A percentile compares a stretch with the other conserved stretches of the same genome.
Conservation (phyloP, 2,329 filamentous ascomycete species). For the Trichophyton mentagrophytes region DNA sequence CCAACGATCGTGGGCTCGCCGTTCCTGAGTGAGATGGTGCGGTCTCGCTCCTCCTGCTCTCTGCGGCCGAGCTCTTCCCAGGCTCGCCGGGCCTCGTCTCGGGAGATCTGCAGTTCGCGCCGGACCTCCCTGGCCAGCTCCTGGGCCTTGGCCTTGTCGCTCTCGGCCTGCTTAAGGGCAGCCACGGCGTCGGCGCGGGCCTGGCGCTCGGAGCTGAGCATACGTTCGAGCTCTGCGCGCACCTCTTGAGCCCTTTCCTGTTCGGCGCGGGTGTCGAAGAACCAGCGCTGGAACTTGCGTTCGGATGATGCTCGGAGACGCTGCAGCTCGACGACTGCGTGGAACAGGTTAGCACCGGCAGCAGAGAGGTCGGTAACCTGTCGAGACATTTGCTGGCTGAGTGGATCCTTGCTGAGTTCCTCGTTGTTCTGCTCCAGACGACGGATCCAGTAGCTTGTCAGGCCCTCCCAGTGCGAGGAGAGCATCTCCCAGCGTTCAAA, state of each 20-base stretch:
- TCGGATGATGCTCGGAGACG: slow-evolving; percentile 87
- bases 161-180: slow-evolving; percentile 53
- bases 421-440: slow-evolving; percentile 81
- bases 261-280: slow-evolving; percentile 84
- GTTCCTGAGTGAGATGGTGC: slow-evolving; percentile 70
- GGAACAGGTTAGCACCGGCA: slow-evolving; percentile 90
- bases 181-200: slow-evolving; percentile 55
- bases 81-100: slow-evolving; percentile 84
- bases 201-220: slow-evolving; percentile 61
- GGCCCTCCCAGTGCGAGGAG: slow-evolving; percentile 93
- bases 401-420: slow-evolving; percentile 66
- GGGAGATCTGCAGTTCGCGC: slow-evolving; percentile 84
- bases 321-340: slow-evolving; percentile 92
- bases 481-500: slow-evolving; percentile 96
- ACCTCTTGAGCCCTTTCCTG: slow-evolving; percentile 75
- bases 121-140: slow-evolving; percentile 80
- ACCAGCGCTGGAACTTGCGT: slow-evolving; percentile 96
- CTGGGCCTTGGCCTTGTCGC: slow-evolving; percentile 56
- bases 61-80: slow-evolving; percentile 94
- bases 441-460: slow-evolving; percentile 95
- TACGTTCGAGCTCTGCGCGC: slow-evolving; percentile 63
- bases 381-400: slow-evolving; percentile 77
- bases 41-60: slow-evolving; percentile 84
- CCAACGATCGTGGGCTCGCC: slow-evolving; percentile 82
- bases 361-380: slow-evolving; percentile 97